Evolutionary conservation across 805 yeast genomes (phyloP).

Genomic region (Candida pini): DNA sequence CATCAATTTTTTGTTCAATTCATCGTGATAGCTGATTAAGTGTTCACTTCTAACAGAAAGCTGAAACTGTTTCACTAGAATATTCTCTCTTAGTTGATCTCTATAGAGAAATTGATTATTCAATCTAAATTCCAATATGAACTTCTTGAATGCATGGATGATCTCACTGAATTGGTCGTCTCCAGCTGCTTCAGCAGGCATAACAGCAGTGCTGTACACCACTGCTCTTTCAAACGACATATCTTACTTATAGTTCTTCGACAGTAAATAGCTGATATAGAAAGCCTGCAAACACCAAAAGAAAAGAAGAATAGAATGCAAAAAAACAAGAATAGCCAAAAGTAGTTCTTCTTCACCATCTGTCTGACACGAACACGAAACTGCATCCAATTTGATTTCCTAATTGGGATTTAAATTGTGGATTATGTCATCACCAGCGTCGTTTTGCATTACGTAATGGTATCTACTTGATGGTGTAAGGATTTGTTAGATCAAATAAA

Average conservation of each 20-base stretch:
- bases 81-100: conserved; percentile 85
- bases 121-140: conserved; percentile 79
- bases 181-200: conserved; percentile 73
- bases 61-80: conserved; percentile 68
- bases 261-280: too few species aligned
- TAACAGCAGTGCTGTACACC: conserved; percentile 69
- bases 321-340: too few species aligned
- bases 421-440: too few species aligned
- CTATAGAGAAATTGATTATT: conserved; percentile 79
- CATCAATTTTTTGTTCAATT: conserved; percentile 71
- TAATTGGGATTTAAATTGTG: too few species aligned
- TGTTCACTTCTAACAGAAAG: conserved; percentile 78
- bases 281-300: too few species aligned
- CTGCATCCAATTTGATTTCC: conserved; percentile 10
- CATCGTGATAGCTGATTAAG: conserved; percentile 82
- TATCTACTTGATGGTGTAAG: too few species aligned
- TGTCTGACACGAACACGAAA: neutral
- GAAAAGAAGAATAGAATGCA: too few species aligned
- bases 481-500: too few species aligned
- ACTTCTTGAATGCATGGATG: conserved; percentile 70
- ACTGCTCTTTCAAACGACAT: conserved; percentile 78
- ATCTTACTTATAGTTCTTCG: too few species aligned
- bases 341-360: too few species aligned
- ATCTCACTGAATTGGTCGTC: conserved; percentile 64
- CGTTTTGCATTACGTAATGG: too few species aligned